These are phyloP conservation scores for Pseudomassariella vexata DNA, from an alignment of 2,329 filamentous ascomycete genomes.

Conservation along the genomic window DNA sequence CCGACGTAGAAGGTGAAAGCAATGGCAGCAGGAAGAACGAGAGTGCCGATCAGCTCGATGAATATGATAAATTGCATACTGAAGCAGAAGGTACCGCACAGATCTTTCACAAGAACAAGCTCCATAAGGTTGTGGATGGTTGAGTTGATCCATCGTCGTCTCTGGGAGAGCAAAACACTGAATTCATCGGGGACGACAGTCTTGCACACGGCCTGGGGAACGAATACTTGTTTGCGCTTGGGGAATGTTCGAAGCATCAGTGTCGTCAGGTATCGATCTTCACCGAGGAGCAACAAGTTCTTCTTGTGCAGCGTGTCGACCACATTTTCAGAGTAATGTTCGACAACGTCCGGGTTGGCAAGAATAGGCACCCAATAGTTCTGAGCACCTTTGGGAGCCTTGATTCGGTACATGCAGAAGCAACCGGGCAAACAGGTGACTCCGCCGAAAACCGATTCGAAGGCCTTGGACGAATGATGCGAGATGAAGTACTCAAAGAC, in stretches of 20 bases:
- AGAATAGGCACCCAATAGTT: slow-evolving; percentile 99
- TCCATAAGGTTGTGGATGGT: slow-evolving; percentile 99
- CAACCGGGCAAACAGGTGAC: slow-evolving; percentile 97
- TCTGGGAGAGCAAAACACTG: slow-evolving; percentile 85
- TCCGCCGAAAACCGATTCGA: slow-evolving; percentile 97
- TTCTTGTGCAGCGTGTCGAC: slow-evolving; percentile 98
- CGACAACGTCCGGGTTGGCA: slow-evolving; percentile 95
- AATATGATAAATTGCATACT: slow-evolving; percentile 99
- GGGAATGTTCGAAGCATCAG: slow-evolving; percentile 98
- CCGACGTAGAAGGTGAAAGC: slow-evolving; percentile 94
- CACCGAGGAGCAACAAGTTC: slow-evolving; percentile 87
- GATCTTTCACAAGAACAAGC: slow-evolving; percentile 86
- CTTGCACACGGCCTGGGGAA: slow-evolving; percentile 98
- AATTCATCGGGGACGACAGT: slow-evolving; percentile 93
- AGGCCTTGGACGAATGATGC: slow-evolving; percentile 92
- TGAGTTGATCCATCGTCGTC: slow-evolving; percentile 98
- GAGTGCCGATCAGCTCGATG: slow-evolving; percentile 87
- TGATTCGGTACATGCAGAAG: slow-evolving; percentile 99
- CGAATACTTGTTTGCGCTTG: slow-evolving; percentile 97
- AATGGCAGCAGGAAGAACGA: slow-evolving; percentile 93
- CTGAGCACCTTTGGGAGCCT: slow-evolving; percentile 93
- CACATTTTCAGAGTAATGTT: slow-evolving; percentile 98
- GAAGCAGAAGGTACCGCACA: slow-evolving; percentile 99
- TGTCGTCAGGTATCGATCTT: slow-evolving; percentile 94
- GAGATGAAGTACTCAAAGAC: slow-evolving; percentile 99